Base-by-base conservation (phyloP, 306 rosid species). In the Quillaja saponaria region DNA sequence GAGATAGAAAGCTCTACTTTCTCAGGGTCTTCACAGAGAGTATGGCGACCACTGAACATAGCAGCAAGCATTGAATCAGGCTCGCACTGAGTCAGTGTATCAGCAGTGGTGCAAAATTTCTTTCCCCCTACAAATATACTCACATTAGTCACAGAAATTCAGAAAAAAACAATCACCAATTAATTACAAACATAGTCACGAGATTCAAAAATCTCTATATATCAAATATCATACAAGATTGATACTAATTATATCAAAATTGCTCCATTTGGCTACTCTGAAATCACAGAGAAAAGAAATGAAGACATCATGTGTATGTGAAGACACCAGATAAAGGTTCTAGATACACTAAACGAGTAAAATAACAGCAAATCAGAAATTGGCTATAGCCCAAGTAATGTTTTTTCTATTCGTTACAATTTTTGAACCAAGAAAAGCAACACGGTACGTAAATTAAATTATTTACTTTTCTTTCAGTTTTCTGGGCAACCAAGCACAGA, bases 51-150 rank as follows among this genome's bases (percentile, higher is more conserved):
- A 39, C 96, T 86, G 73, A 88, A 91, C 96, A 91, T 86, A 37
- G 96, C 97, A 13, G 97, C 91, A 5, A 91, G 95, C 95, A 91
- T 84, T 5, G 96, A 91, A 79, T 86, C 84, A 13, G 97, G 95
- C 31, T 91, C 97, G 4, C 96, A 83, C 46, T 79, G 91, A 34
- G 95, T 88, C 71, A 91, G 67, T 14, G 97, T 91, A 64, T 79
- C 85, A 34, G 73, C 37, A 14, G 96, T 88, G 33, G 97, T 91
- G 48, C 82, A 82, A 61, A 84, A 88, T 67, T 88, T 91, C 80
- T 82, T 82, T 44, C 97, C 97, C 39, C 97, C 97, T 91, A 81
- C 13, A 39, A 46, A 64, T 49, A 8, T 8, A 12, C 11, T 2
- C 6, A 49, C 15, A 62, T 19, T 63, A 44, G 0, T 12, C 65